These are phyloP conservation scores for Galerina marginata DNA, from an alignment of 768 basidiomycete species.

Conservation along the genomic window DNA sequence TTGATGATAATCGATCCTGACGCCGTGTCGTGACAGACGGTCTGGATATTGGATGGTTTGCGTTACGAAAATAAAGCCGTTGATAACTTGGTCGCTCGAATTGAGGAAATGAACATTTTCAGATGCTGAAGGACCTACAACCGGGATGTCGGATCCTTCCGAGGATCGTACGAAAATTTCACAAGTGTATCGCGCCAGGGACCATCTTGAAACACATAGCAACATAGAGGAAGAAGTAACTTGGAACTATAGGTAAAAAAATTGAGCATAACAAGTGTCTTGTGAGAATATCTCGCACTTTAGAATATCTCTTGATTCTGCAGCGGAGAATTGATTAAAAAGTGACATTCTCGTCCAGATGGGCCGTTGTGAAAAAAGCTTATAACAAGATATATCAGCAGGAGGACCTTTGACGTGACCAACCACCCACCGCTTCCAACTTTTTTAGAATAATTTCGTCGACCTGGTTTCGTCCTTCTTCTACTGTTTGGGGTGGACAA, in stretches of 20 bases:
- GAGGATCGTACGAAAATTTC: conserved; percentile 88
- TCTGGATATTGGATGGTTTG: conserved; percentile 78
- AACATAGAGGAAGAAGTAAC: conserved; percentile 75
- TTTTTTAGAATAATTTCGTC: conserved; percentile 59
- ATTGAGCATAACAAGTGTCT: background rate
- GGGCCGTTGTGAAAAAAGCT: conserved; percentile 79
- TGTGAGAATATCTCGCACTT: conserved; percentile 56
- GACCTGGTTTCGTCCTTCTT: conserved; percentile 60
- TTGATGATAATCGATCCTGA: conserved; percentile 57
- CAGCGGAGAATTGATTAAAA: conserved; percentile 76
- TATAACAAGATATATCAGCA: background rate
- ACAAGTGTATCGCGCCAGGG: conserved; percentile 93
- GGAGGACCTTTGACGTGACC: background rate
- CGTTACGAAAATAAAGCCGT: conserved; percentile 88
- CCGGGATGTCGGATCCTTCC: conserved; percentile 70
- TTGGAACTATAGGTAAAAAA: conserved; percentile 63
- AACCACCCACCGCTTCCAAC: conserved; percentile 53
- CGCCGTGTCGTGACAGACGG: conserved; percentile 77
- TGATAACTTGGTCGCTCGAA: conserved; percentile 73
- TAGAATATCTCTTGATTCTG: conserved; percentile 72
- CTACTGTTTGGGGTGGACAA: conserved; percentile 64
- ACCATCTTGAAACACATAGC: conserved; percentile 92
- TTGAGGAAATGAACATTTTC: background rate
- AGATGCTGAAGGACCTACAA: conserved; percentile 59
- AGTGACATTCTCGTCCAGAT: conserved; percentile 90